Percentiles rank a stretch among this genome's conserved stretches.
These are phyloP conservation scores for Diophrys sp. DNA, from an alignment of 73 alveolate genomes.

Conservation along the genomic window DNA sequence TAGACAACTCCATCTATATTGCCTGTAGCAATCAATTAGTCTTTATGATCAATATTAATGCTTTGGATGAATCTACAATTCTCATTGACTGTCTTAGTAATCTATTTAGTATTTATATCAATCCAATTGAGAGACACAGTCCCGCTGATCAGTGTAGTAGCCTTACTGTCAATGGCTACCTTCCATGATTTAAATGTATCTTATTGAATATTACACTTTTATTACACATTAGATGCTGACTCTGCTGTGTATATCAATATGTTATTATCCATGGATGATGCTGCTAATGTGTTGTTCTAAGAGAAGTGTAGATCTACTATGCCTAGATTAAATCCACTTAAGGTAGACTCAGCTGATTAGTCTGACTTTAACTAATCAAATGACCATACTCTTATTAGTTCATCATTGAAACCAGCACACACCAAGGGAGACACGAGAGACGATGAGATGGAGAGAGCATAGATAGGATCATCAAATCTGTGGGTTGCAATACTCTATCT, in stretches of 20 bases:
- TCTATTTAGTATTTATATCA: not conserved
- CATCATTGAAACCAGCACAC: too few relatives aligned
- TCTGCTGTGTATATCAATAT: not conserved
- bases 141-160: not conserved
- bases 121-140: not conserved
- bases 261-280: not conserved
- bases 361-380: not conserved
- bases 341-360: not conserved
- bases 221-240: not conserved
- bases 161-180: not conserved
- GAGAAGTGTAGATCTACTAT: not conserved
- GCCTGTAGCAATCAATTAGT: slow-evolving; percentile 22
- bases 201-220: too few relatives aligned
- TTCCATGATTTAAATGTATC: not conserved
- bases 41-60: slow-evolving; percentile 5
- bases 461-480: not conserved
- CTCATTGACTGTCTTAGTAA: not conserved
- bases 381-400: too few relatives aligned
- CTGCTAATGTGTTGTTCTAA: not conserved
- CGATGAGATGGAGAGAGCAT: too few relatives aligned
- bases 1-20: slow-evolving; percentile 37
- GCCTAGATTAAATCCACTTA: not conserved
- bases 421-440: too few relatives aligned
- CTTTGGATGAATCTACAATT: not conserved
- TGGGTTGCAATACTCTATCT: not conserved